Conservation (phyloP, 257 asterid species). For the Penstemon barbatus region DNA sequence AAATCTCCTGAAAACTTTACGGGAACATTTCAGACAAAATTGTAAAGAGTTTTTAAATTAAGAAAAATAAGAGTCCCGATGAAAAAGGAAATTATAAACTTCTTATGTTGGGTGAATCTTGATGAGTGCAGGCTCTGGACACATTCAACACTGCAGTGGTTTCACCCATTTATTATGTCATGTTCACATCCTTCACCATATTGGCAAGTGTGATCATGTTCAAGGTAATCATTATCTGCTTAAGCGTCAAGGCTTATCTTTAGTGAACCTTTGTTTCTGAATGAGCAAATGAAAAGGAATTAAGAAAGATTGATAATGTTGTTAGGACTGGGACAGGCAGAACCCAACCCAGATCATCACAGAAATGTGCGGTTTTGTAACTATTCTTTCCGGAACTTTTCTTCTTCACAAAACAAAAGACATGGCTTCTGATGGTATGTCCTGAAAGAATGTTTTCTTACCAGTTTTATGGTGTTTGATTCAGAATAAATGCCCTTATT, state of each 20-base stretch:
- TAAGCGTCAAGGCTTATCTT: background rate
- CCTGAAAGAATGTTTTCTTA: background rate
- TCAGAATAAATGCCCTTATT: background rate
- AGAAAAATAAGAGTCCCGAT: too few relatives aligned
- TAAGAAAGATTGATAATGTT: background rate
- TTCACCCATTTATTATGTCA: slow-evolving; percentile 92
- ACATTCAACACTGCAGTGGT: slow-evolving; percentile 98
- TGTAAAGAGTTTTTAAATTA: background rate
- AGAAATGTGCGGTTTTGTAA: slow-evolving; percentile 46
- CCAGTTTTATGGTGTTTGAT: slow-evolving; percentile 1
- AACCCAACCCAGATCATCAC: slow-evolving; percentile 43
- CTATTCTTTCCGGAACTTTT: slow-evolving; percentile 46
- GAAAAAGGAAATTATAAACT: background rate
- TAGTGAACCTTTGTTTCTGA: background rate
- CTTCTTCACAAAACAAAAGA: slow-evolving; percentile 47
- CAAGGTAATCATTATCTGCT: slow-evolving; percentile 63
- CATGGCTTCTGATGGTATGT: slow-evolving; percentile 32
- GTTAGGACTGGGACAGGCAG: slow-evolving; percentile 49
- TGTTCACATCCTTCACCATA: slow-evolving; percentile 94
- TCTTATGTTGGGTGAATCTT: slow-evolving; percentile 27
- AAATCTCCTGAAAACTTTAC: background rate
- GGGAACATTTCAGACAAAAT: background rate
- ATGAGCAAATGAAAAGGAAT: background rate
- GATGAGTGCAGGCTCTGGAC: slow-evolving; percentile 83
- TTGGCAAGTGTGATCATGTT: slow-evolving; percentile 98